Conservation (phyloP, 2,329 filamentous ascomycete species). For the Tolypocladium paradoxum region DNA sequence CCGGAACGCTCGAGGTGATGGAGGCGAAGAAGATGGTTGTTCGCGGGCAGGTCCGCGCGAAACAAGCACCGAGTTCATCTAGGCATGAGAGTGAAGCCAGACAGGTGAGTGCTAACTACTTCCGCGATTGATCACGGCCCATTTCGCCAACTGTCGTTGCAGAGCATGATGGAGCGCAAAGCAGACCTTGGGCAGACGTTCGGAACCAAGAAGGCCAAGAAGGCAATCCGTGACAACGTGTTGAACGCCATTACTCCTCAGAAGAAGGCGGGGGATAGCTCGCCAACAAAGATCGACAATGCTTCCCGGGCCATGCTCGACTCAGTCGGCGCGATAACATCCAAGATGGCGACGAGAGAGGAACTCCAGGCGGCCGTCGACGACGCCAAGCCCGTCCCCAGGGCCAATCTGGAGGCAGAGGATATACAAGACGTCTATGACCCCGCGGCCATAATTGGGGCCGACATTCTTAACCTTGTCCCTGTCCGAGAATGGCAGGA, state of each 20-base stretch:
- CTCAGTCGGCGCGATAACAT: slow-evolving; percentile 49
- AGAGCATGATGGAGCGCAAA: slow-evolving; percentile 51
- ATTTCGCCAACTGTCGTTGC: slow-evolving; percentile 11
- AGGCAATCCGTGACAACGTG: slow-evolving; percentile 57
- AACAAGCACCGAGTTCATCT: slow-evolving; percentile 39
- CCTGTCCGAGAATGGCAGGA: slow-evolving; percentile 68
- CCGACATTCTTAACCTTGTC: slow-evolving; percentile 55
- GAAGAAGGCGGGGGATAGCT: slow-evolving; percentile 21
- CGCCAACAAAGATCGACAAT: slow-evolving; percentile 40
- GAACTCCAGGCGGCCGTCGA: slow-evolving; percentile 55
- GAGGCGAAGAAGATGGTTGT: slow-evolving; percentile 56
- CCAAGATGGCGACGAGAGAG: slow-evolving; percentile 55
- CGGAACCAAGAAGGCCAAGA: slow-evolving; percentile 78
- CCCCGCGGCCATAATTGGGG: slow-evolving; percentile 53
- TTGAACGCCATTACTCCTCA: slow-evolving; percentile 57
- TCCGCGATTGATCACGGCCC: not conserved
- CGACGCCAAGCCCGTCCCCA: slow-evolving; percentile 61
- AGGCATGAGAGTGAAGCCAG: slow-evolving; percentile 20
- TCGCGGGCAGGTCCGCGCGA: slow-evolving; percentile 44
- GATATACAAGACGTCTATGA: slow-evolving; percentile 66
- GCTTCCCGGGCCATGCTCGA: slow-evolving; percentile 50
- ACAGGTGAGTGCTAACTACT: slow-evolving; percentile 12
- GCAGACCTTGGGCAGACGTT: slow-evolving; percentile 67
- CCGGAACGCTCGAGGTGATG: slow-evolving; percentile 48
- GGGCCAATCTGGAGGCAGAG: slow-evolving; percentile 54